Conservation (phyloP, 31 red algal genomes). For the Odonthalia washingtoniensis region DNA sequence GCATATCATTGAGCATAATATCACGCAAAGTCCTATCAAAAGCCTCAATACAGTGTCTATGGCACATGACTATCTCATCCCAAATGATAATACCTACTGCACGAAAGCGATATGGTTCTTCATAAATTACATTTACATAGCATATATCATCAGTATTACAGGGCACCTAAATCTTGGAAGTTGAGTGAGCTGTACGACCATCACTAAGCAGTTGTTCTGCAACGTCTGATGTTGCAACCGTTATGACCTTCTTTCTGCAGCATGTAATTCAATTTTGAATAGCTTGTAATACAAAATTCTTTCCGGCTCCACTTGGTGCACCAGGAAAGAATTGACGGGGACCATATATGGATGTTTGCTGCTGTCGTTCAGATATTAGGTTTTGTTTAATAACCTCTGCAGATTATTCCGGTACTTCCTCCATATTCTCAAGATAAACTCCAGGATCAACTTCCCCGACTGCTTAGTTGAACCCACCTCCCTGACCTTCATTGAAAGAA, state of each 20-base stretch:
- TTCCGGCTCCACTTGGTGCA: background rate
- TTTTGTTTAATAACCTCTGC: background rate
- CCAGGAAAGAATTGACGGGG: background rate
- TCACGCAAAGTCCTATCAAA: background rate
- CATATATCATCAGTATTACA: background rate
- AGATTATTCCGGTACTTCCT: background rate
- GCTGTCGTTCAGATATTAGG: background rate
- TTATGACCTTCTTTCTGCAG: too few species aligned
- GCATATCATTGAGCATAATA: background rate
- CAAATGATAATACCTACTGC: background rate
- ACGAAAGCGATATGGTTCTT: background rate
- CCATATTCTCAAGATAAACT: background rate
- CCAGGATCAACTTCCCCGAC: background rate
- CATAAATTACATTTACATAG: background rate
- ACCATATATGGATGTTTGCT: background rate
- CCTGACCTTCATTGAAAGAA: too few species aligned
- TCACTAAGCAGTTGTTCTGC: background rate
- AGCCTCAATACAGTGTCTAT: background rate
- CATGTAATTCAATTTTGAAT: too few species aligned
- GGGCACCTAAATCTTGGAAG: constrained; percentile 2
- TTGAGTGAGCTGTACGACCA: constrained; percentile 32
- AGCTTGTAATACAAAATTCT: background rate
- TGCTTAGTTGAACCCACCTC: too few species aligned
- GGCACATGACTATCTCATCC: constrained; percentile 27
- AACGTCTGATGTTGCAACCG: background rate